These are phyloP conservation scores for Aspergillus eucalypticola DNA, from an alignment of 2,329 filamentous ascomycete species.

Conservation along the genomic window DNA sequence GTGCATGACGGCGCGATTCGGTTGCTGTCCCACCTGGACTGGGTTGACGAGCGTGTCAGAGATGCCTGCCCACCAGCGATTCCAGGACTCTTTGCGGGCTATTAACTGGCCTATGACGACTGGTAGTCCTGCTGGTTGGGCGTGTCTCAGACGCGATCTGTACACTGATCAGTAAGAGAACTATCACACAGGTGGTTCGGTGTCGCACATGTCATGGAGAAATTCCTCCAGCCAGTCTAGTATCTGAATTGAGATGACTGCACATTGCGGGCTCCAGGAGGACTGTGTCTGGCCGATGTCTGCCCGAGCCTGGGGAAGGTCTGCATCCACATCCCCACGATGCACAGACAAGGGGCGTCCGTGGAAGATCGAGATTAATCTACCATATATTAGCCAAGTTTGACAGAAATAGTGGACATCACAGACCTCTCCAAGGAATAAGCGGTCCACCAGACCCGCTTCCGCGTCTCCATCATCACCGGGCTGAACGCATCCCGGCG, in stretches of 20 bases:
- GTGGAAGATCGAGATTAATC: constrained; percentile 54
- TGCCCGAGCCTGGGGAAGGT: constrained; percentile 37
- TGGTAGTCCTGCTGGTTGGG: constrained; percentile 13
- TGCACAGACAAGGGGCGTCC: constrained; percentile 53
- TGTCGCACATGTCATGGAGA: constrained; percentile 24
- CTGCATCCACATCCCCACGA: constrained; percentile 53
- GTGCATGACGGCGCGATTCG: constrained; percentile 21
- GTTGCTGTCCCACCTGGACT: not conserved
- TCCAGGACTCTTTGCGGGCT: constrained; percentile 9
- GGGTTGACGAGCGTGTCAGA: not conserved
- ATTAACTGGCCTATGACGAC: constrained; percentile 13
- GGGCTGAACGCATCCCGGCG: constrained; percentile 44
- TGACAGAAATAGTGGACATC: not conserved
- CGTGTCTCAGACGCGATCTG: constrained; percentile 19
- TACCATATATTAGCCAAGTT: constrained; percentile 15
- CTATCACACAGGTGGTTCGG: not conserved
- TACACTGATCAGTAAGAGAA: not conserved
- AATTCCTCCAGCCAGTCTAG: constrained; percentile 23
- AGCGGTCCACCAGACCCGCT: constrained; percentile 56
- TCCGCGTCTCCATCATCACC: constrained; percentile 48
- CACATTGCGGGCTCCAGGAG: constrained; percentile 37
- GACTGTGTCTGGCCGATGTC: constrained; percentile 22
- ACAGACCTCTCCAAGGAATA: constrained; percentile 53
- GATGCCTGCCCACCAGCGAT: constrained; percentile 19
- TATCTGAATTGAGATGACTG: constrained; percentile 35